These are phyloP conservation scores for Ustulina deusta DNA, from an alignment of 2,329 filamentous ascomycete species.

Conservation along the genomic window DNA sequence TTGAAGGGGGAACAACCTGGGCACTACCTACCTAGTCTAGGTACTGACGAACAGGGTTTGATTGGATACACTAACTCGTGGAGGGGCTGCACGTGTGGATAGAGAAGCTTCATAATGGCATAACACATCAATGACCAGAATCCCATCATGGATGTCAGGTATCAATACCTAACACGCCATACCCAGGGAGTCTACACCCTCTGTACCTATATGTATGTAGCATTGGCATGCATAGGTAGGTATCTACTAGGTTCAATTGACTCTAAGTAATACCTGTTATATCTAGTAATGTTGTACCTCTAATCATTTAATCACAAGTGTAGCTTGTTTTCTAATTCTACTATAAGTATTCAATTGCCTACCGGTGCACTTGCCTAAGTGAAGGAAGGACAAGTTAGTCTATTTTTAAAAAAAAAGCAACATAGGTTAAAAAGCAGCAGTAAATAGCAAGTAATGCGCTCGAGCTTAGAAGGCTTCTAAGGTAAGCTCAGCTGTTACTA, in stretches of 20 bases:
- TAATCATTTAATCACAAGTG: background rate
- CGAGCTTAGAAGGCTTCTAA: too few relatives aligned
- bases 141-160: background rate
- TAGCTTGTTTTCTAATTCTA: too few relatives aligned
- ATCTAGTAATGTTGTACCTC: background rate
- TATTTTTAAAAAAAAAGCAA: too few relatives aligned
- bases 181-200: background rate
- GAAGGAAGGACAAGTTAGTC: too few relatives aligned
- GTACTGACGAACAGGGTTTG: background rate
- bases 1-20: background rate
- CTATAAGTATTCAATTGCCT: too few relatives aligned
- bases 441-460: too few relatives aligned
- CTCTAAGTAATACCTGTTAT: background rate
- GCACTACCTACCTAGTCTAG: too few relatives aligned
- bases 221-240: background rate
- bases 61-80: conserved; percentile 38
- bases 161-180: background rate
- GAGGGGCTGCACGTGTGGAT: conserved; percentile 32
- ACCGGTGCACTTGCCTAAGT: too few relatives aligned
- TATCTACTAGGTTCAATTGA: background rate
- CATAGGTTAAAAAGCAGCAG: too few relatives aligned
- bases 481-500: too few relatives aligned
- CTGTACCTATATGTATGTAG: background rate
- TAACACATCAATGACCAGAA: conserved; percentile 13
- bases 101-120: conserved; percentile 30